A percentile compares a stretch with the other conserved stretches of the same genome.
Evolutionary conservation across 768 basidiomycete genomes (phyloP).

Genomic region (Termitomyces sp.): DNA sequence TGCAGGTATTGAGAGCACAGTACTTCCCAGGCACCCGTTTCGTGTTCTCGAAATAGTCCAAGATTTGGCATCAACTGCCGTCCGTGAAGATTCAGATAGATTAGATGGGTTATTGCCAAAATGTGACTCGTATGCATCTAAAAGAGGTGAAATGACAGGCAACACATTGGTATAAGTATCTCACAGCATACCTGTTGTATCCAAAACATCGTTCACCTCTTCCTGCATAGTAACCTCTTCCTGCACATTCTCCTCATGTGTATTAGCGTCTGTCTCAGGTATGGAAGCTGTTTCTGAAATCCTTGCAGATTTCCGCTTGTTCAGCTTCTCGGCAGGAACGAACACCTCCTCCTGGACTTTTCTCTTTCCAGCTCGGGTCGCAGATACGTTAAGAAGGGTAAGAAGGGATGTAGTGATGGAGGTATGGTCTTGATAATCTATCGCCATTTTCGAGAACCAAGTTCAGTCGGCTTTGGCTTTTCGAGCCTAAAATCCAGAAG

Average conservation of each 20-base stretch:
- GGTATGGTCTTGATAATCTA: slow-evolving; percentile 26
- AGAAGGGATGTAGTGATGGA: slow-evolving; percentile 74
- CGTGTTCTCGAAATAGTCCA: slow-evolving; percentile 55
- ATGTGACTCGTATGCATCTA: slow-evolving; percentile 66
- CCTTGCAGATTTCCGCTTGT: slow-evolving; percentile 54
- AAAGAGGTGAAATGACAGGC: background rate
- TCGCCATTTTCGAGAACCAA: slow-evolving; percentile 8
- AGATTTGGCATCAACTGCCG: slow-evolving; percentile 47
- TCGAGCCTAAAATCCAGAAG: slow-evolving; percentile 21
- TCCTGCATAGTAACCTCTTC: slow-evolving; percentile 18
- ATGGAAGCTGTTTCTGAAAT: slow-evolving; percentile 26
- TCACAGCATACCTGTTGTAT: slow-evolving; percentile 24
- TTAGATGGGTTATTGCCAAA: slow-evolving; percentile 61
- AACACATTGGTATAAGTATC: background rate
- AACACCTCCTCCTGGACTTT: slow-evolving; percentile 41
- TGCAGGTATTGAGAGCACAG: slow-evolving; percentile 47
- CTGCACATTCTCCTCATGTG: slow-evolving; percentile 11
- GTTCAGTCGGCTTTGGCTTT: background rate
- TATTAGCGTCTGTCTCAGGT: slow-evolving; percentile 4
- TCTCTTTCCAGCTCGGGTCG: slow-evolving; percentile 64
- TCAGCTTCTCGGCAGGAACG: slow-evolving; percentile 56
- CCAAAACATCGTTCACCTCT: slow-evolving; percentile 24
- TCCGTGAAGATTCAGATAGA: slow-evolving; percentile 47
- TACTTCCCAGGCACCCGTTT: slow-evolving; percentile 56
- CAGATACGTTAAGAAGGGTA: slow-evolving; percentile 88